Evolutionary conservation across 169 alveolate species (phyloP).

Genomic region (Besnoitia besnoiti): DNA sequence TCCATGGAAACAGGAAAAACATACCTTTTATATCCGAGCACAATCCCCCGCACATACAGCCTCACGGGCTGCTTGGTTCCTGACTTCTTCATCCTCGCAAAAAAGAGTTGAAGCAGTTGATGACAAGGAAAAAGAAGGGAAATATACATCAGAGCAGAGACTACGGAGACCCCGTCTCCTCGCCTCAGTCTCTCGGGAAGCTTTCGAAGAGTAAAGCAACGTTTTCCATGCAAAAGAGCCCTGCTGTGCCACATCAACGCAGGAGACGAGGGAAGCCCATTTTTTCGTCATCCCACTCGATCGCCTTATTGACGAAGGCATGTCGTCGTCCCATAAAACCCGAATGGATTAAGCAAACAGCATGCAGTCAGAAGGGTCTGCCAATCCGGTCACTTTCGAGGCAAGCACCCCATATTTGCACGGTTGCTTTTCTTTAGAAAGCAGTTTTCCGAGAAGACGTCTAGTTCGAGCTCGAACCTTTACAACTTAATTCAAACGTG

Average conservation of each 20-base stretch:
- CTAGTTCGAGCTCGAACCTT: too few relatives aligned
- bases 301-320: background rate
- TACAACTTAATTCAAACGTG: too few relatives aligned
- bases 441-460: too few relatives aligned
- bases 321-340: background rate
- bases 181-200: background rate
- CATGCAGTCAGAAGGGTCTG: too few relatives aligned
- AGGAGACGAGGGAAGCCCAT: background rate
- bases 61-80: conserved; percentile 85
- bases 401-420: too few relatives aligned
- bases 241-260: background rate
- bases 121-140: conserved; percentile 1
- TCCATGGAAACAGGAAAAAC: background rate
- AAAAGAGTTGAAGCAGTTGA: background rate
- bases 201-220: background rate
- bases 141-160: background rate
- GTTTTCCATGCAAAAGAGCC: background rate
- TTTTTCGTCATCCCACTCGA: background rate
- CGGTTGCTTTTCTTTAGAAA: too few relatives aligned
- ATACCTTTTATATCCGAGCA: conserved; percentile 91
- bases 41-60: conserved; percentile 90
- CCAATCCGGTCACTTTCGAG: too few relatives aligned
- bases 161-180: background rate
- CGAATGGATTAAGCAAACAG: background rate
- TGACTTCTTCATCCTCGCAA: conserved; percentile 54